Conservation (phyloP, 169 alveolate genomes). For the Plasmodium blacklocki region DNA sequence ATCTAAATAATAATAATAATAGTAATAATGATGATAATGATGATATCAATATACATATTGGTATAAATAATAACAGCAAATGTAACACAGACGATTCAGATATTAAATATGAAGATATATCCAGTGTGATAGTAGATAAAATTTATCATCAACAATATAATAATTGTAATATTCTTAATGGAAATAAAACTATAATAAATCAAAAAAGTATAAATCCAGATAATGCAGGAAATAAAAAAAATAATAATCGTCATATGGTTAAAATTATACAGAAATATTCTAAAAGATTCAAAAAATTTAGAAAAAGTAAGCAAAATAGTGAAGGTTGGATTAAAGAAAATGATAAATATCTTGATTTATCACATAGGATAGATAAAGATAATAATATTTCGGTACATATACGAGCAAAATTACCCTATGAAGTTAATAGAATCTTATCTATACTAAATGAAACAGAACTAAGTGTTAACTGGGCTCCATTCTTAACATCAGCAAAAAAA, state of each 20-base stretch:
- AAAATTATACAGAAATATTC: constrained; percentile 78
- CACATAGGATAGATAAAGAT: constrained; percentile 81
- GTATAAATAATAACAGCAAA: neutral
- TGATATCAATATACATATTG: neutral
- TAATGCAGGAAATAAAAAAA: constrained; percentile 21
- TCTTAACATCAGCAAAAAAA: constrained; percentile 76
- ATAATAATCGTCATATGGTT: constrained; percentile 77
- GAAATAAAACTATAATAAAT: constrained; percentile 1
- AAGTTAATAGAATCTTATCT: constrained; percentile 72
- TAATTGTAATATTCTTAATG: constrained; percentile 7
- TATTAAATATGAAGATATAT: neutral
- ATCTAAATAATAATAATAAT: neutral
- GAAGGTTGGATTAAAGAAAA: constrained; percentile 75
- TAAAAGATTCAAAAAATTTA: constrained; percentile 71
- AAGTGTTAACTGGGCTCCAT: constrained; percentile 83
- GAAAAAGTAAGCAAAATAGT: constrained; percentile 76
- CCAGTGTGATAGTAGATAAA: constrained; percentile 23
- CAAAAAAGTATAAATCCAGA: neutral
- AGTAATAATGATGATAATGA: neutral
- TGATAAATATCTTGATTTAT: constrained; percentile 79
- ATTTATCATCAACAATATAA: constrained; percentile 35
- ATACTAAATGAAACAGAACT: constrained; percentile 81
- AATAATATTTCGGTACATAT: constrained; percentile 77
- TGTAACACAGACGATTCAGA: neutral
- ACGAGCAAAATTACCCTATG: constrained; percentile 81